Base-by-base conservation (phyloP, 108 stramenopile genomes). In the Aurantiochytrium sp. region DNA sequence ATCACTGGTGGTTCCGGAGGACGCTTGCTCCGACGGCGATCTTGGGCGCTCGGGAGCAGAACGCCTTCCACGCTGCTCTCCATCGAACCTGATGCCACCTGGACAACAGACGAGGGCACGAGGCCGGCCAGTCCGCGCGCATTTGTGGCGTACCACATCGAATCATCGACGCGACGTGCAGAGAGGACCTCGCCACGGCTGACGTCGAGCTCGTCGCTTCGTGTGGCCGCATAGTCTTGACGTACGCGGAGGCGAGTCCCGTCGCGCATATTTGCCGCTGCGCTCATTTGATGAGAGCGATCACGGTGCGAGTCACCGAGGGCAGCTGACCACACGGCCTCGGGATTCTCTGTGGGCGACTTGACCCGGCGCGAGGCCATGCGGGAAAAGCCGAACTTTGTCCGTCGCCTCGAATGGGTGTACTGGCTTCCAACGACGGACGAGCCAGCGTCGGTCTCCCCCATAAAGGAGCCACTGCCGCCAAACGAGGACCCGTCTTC, bases 201-300 rank as follows among this genome's bases (percentile, higher is more conserved):
- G 4, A 53, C 51, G 28, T 83, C 76, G n/a, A 83, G 76, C 51
- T 83, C 76, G 76, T 83, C 76, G n/a, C 76, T 83, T 10, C 76
- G 76, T 8, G 76, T 28, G 4, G 76, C 76, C n/a, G 76, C 49
- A 23, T 45, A 83, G 18, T 83, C 76, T 35, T 83, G 43, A 35
- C 45, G 45, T 18, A 83, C 76, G 51, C 51, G 51, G 23, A 83
- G 28, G 12, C 28, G 49, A 12, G 51, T 53, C 0, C 76, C 76
- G n/a, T 83, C 49, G 25, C 64, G 64, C 25, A 69, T 28, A 18
- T 69, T 69, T 14, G 51, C 51, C 18, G 76, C 45, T 35, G 76
- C 49, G 25, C 51, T 83, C 76, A 83, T 83, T 23, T 83, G 76
- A 23, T 47, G n/a, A 6, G 49, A 53, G 45, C 51, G 76, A 23